Evolutionary conservation across 108 stramenopile genomes (phyloP), one percentile per base, ranked within the genome.

Genomic region (Skeletonema tropicum): DNA sequence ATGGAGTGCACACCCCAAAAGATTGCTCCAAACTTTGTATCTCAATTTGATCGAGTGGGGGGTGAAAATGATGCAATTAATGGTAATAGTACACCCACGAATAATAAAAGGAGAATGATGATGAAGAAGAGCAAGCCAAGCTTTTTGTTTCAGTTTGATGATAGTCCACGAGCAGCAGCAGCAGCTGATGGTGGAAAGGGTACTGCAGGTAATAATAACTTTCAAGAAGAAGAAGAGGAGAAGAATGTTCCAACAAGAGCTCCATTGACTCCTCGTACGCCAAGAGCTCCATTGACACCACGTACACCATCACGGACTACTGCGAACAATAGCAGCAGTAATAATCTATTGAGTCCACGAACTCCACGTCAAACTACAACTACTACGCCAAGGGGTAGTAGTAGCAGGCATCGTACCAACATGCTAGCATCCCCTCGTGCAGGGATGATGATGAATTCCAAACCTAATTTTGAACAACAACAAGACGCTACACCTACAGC

Each of bases 311-410:
- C 48, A 19, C 48, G 48, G 0, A 5, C 2, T 21, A 52, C 19
- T n/a, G 17, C 5, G 23, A 55, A 5, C 23, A 55, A 17, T 6
- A 55, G 23, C 52, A 55, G n/a, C 21, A 25, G 2, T 23, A 55
- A 55, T 7, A 21, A 9, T 23, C 52, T 55, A 21, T 55, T 55
- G 52, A 55, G 52, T 55, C 52, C 52, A 55, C 52, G 52, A 29
- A 29, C 26, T 29, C 26, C 26, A 29, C 26, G 26, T 29, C 26
- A 29, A 49, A 19, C 19, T 12, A 41, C 39, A 41, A 41, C 48
- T 19, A 29, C 26, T 29, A 3, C 21, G 23, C 17, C 48, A 49
- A 49, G 48, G 17, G 39, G 26, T 29, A 29, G 26, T 45, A 45
- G 1, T 4, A 52, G 23, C 49, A 52, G 42, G 3, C 13, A 45